Evolutionary conservation across 495 filamentous ascomycete genomes (phyloP).

Genomic region (Pyrenula massariospora): DNA sequence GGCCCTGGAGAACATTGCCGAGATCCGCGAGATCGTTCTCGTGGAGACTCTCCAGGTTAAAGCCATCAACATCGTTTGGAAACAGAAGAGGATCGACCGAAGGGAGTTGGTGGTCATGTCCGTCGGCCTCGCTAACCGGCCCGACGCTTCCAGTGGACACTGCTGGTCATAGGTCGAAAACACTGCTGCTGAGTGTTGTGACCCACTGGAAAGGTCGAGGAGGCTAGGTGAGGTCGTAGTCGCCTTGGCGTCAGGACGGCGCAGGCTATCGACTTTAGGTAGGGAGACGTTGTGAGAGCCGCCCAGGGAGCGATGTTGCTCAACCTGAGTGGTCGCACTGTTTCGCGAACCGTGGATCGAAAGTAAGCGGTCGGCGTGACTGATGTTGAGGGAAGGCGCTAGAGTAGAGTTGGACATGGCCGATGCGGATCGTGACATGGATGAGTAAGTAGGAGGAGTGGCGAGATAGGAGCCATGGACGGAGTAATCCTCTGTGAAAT

Average conservation of each 20-base stretch:
- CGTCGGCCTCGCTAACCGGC: not conserved
- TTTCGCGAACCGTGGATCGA: not conserved
- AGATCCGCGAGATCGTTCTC: not conserved
- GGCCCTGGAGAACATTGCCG: not conserved
- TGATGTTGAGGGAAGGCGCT: not conserved
- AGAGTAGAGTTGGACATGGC: not conserved
- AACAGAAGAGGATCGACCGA: not conserved
- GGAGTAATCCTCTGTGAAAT: not conserved
- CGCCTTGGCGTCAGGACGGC: not conserved
- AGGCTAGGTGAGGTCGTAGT: not conserved
- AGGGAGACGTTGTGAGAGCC: not conserved
- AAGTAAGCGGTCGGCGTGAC: not conserved
- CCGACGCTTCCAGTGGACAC: not conserved
- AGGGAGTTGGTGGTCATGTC: not conserved
- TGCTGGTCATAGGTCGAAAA: not conserved
- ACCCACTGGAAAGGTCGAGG: not conserved
- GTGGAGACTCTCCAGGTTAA: not conserved
- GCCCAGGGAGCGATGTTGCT: not conserved
- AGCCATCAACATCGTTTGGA: not conserved
- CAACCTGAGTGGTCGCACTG: not conserved
- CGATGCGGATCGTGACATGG: not conserved
- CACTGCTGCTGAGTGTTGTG: constrained; percentile 1
- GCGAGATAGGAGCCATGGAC: not conserved
- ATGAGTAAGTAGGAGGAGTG: not conserved
- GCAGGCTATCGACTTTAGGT: not conserved